Base-by-base conservation (phyloP, 1,284 basidiomycete species). In the Clitocybe nebularis region DNA sequence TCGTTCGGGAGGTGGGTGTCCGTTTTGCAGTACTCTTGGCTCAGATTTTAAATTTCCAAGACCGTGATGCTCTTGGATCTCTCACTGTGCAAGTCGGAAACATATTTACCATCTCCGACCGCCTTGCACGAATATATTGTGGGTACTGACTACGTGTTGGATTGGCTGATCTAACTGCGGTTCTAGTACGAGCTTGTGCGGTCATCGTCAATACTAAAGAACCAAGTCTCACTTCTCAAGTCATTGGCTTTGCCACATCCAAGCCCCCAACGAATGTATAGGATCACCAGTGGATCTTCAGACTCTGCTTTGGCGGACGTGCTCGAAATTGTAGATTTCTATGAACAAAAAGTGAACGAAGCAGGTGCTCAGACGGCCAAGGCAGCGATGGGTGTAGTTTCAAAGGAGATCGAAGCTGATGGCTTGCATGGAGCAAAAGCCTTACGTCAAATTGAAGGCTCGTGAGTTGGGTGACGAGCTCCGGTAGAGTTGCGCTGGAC, bases 111-210 rank as follows among this genome's bases (percentile, higher is more conserved):
- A 1, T 69, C 67, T 17, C 71, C 81, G 5, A 59, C 60, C 25
- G 68, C 74, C 4, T 48, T 80, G 4, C 78, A 84, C 47, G 75
- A 76, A 42, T 65, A 83, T 25, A 68, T 84, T 39, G 82, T 84
- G 58, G 54, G 79, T 64, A 37, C 30, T 34, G 34, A 16, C 24
- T 19, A 28, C 23, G 22, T 32, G 39, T 24, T 21, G 10, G 22
- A 22, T 36, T 29, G 23, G 16, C 33, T 44, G 14, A n/a, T 28
- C 44, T 44, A 24, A 40, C 21, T 36, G 10, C 29, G 10, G 41
- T 16, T 14, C 1, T 34, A 84, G 81, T 84, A 85, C 46, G 81
- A 85, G 51, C 63, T 84, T 11, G 73, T 82, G 23, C 71, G 79
- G 11, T 77, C 75, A 4, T 65, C 73, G 2, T 49, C 65, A 1